Evolutionary conservation across 2,329 filamentous ascomycete genomes (phyloP), one percentile per base, ranked within the genome.

Genomic region (Stemphylium lycopersici): DNA sequence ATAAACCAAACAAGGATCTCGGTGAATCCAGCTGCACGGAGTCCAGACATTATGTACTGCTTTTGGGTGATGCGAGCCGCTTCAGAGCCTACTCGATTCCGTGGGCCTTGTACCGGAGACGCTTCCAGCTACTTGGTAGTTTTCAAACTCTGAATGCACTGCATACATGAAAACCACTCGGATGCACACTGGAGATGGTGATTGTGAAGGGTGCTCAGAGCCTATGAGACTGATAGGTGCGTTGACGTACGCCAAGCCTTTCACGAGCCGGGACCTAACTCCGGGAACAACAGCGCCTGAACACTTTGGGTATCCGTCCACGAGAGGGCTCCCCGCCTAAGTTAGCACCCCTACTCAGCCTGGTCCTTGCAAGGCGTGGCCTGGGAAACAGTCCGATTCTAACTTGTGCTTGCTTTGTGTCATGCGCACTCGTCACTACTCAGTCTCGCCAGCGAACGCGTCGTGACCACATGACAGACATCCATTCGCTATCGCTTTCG

Each of bases 181-280:
- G 18, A 22, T 22, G 8, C 16, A 10, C 13, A 22, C 18, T n/a
- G 4, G 24, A 3, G 11, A 39, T 24, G 37, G 18, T 18, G 18
- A 6, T 22, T 39, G 7, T 39, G 18, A 29, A 8, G 26, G 26
- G 26, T 29, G 26, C 26, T 8, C 26, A 29, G 26, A 8, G 26
- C 26, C n/a, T 6, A 24, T 20, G 6, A 39, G 20, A 12, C 33
- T 32, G 39, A 44, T 44, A 34, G 26, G 36, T 31, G 40, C 24
- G 33, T 38, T 55, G 52, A 55, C 52, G 52, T 55, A 36, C 33
- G 52, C 52, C 52, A 55, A 55, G 52, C 48, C 18, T 10, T 31
- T 13, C 16, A 16, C 20, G 38, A 32, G 20, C 41, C 37, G 38
- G 44, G 44, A 24, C 38, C 32, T 26, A 6, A 31, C 22, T 26